A percentile compares a stretch with the other conserved stretches of the same genome.
These are phyloP conservation scores for Oryza australiensis DNA, from an alignment of 176 grass and related monocot species.

Conservation along the genomic window DNA sequence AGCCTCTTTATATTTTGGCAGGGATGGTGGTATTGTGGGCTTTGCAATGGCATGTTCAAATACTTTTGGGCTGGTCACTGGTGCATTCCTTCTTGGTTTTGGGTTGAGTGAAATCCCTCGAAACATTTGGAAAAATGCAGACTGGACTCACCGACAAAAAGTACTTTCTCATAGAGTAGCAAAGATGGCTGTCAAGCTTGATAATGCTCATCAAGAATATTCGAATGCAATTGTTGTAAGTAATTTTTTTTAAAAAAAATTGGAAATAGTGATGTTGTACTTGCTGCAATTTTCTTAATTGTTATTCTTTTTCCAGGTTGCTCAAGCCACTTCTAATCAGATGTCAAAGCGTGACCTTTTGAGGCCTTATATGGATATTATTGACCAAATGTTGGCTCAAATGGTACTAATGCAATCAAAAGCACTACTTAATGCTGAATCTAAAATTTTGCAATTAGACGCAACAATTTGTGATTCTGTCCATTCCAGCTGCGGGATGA, in stretches of 20 bases:
- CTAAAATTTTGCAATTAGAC: not conserved
- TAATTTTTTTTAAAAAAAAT: slow-evolving; percentile 27
- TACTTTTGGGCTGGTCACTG: slow-evolving; percentile 97
- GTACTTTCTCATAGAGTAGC: slow-evolving; percentile 90
- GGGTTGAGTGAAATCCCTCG: slow-evolving; percentile 97
- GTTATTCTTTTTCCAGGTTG: slow-evolving; percentile 57
- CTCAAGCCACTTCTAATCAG: slow-evolving; percentile 98
- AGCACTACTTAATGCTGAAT: slow-evolving; percentile 22
- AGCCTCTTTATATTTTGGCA: slow-evolving; percentile 41
- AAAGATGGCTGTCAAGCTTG: slow-evolving; percentile 96
- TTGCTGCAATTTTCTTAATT: slow-evolving; percentile 15
- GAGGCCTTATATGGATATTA: slow-evolving; percentile 97
- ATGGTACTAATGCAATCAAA: slow-evolving; percentile 65
- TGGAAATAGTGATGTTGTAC: not conserved
- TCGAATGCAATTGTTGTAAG: slow-evolving; percentile 98
- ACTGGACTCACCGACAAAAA: slow-evolving; percentile 90
- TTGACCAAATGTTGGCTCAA: slow-evolving; percentile 90
- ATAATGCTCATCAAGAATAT: slow-evolving; percentile 95
- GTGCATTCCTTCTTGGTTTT: slow-evolving; percentile 99
- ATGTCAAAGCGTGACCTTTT: slow-evolving; percentile 98
- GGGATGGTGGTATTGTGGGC: slow-evolving; percentile 86
- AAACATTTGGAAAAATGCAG: slow-evolving; percentile 94
- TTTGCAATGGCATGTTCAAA: slow-evolving; percentile 99
- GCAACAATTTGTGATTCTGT: slow-evolving; percentile 34
- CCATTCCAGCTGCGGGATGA: slow-evolving; percentile 73